A percentile compares a stretch with the other conserved stretches of the same genome.
Conservation (phyloP, 2,329 filamentous ascomycete species). For the Ophiostoma populinum region DNA sequence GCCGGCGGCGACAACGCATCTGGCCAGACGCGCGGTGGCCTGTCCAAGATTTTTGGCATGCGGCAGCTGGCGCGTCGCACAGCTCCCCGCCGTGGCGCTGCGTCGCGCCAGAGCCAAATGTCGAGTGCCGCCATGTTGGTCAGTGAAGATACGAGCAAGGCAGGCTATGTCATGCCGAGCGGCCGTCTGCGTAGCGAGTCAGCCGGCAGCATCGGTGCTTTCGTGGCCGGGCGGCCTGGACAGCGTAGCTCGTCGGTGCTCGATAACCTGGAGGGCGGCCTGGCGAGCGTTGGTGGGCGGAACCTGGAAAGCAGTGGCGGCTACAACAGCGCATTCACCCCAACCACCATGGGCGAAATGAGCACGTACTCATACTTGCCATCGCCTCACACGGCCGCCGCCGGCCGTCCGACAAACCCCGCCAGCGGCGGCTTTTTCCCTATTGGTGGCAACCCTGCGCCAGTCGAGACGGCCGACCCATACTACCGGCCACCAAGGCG, state of each 20-base stretch:
- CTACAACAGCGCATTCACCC: slow-evolving; percentile 33
- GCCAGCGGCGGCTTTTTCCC: neutral
- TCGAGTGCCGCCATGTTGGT: slow-evolving; percentile 70
- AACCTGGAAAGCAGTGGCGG: slow-evolving; percentile 41
- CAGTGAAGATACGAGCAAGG: slow-evolving; percentile 47
- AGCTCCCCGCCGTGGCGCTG: slow-evolving; percentile 38
- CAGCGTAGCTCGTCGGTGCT: slow-evolving; percentile 38
- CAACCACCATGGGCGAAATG: slow-evolving; percentile 52
- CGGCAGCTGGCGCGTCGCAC: slow-evolving; percentile 64
- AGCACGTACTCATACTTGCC: slow-evolving; percentile 57
- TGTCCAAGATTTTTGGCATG: slow-evolving; percentile 83
- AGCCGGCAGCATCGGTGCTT: slow-evolving; percentile 36
- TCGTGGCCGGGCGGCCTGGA: slow-evolving; percentile 23
- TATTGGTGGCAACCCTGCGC: slow-evolving; percentile 15
- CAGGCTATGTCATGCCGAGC: slow-evolving; percentile 33
- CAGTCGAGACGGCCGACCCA: slow-evolving; percentile 46
- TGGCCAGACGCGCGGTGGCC: slow-evolving; percentile 59
- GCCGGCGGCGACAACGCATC: slow-evolving; percentile 59
- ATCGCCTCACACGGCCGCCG: slow-evolving; percentile 27
- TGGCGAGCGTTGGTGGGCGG: slow-evolving; percentile 25
- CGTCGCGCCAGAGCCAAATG: slow-evolving; percentile 61
- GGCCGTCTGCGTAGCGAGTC: slow-evolving; percentile 44
- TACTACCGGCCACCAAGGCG: slow-evolving; percentile 78
- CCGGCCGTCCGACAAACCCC: neutral
- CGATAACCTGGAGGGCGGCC: slow-evolving; percentile 30